Evolutionary conservation across 1,284 basidiomycete genomes (phyloP), one percentile per base, ranked within the genome.

Genomic region (Leccinum variabile): DNA sequence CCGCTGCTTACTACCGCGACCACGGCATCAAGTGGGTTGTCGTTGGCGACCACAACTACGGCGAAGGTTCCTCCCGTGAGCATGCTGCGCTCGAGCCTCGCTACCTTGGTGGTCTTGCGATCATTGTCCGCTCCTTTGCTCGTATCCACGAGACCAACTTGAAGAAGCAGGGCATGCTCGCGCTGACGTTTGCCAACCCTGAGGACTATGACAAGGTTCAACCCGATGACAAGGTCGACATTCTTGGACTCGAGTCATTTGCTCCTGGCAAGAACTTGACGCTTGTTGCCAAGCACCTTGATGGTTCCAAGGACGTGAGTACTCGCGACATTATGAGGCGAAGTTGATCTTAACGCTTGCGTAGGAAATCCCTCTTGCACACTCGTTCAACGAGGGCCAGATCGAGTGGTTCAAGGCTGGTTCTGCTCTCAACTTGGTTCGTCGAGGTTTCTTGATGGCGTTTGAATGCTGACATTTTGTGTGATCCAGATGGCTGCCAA

Each of bases 381-480:
- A 93, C 77, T 88, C 89, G 46, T 92, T 92, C 81, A 93, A 93
- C 70, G 86, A 93, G 78, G 92, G 92, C 59, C 94, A 97, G 79
- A 94, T 95, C 73, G 90, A 86, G 71, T 96, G 94, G 94, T 95
- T 96, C 87, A 94, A 93, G 83, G 92, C 93, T 72, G 94, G 94
- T 59, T 92, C 90, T 68, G 92, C 91, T 35, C 84, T 93, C 59
- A 94, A 94, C 82, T 75, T 93, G 78, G 88, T 91, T 63, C 56
- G 85, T 81, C 46, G 11, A 44, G 58, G 10, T 54, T 56, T 18
- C 22, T 37, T 41, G 3, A 22, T 60, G 33, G 53, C 64, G 14
- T 54, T 3, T 32, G 25, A 54, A 73, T 73, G 78, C 81, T 56
- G 39, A 56, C 37, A 5, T 30, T 56, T 25, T 28, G 14, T 30